These are phyloP conservation scores for Lobosporangium transversale DNA, from an alignment of 192 early-diverging fungal species.

Conservation along the genomic window DNA sequence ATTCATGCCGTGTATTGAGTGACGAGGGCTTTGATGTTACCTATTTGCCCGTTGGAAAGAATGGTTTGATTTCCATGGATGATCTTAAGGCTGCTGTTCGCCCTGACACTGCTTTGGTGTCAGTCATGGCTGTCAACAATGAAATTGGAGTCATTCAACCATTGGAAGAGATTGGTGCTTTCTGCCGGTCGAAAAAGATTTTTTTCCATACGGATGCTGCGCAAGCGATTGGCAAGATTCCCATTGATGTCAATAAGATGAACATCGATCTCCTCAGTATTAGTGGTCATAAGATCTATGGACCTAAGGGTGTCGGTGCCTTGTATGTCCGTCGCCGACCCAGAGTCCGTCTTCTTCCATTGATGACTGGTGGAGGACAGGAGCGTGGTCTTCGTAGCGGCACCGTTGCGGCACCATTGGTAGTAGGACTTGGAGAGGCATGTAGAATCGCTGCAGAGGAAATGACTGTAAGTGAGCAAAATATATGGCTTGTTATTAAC, in stretches of 20 bases:
- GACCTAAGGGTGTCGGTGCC: constrained; percentile 97
- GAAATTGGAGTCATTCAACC: constrained; percentile 98
- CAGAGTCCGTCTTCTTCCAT: constrained; percentile 90
- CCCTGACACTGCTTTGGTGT: constrained; percentile 90
- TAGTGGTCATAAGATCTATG: constrained; percentile 97
- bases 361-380: constrained; percentile 95
- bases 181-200: constrained; percentile 88
- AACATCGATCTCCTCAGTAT: constrained; percentile 97
- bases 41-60: constrained; percentile 87
- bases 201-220: constrained; percentile 99
- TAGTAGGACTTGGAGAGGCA: constrained; percentile 92
- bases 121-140: constrained; percentile 98
- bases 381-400: constrained; percentile 94
- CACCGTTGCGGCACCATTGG: constrained; percentile 91
- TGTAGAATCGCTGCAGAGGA: constrained; percentile 82
- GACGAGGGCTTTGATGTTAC: constrained; percentile 97
- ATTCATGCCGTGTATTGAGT: constrained; percentile 94
- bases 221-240: constrained; percentile 96
- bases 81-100: constrained; percentile 84
- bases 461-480: constrained; percentile 70
- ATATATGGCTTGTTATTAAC: constrained; percentile 48
- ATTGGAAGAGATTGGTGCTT: constrained; percentile 85
- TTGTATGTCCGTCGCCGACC: constrained; percentile 93
- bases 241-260: constrained; percentile 89
- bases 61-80: constrained; percentile 87